phyloP scores from a whole-genome alignment of 768 basidiomycete species.

The Suillus lakei region DNA sequence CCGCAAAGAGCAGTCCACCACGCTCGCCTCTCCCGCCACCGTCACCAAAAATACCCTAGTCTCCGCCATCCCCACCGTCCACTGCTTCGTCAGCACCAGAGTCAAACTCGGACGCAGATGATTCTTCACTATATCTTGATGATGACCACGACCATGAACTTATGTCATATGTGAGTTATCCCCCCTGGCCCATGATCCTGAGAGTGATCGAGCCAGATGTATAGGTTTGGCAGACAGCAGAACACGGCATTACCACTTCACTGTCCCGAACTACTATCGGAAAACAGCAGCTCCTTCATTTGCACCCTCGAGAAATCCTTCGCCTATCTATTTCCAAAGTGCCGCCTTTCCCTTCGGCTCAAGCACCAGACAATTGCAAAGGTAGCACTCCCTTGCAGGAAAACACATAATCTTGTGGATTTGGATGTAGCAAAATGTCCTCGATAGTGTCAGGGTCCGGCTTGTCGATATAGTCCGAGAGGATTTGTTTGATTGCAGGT shows the following conservation, averaged over 20 bases:
- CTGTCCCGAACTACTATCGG: too few relatives aligned
- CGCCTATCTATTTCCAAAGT: not conserved
- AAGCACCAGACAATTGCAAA: not conserved
- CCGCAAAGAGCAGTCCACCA: not conserved
- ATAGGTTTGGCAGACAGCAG: too few relatives aligned
- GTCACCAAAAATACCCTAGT: slow-evolving; percentile 8
- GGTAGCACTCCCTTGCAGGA: not conserved
- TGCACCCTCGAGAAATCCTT: too few relatives aligned
- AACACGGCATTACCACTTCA: not conserved
- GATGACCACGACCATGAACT: slow-evolving; percentile 14
- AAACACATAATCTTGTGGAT: not conserved
- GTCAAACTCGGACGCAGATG: not conserved
- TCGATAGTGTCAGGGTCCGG: not conserved
- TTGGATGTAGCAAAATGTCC: too few relatives aligned
- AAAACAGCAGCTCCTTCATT: too few relatives aligned
- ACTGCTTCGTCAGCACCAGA: slow-evolving; percentile 1
- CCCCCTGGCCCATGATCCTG: too few relatives aligned
- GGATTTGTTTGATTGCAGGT: not conserved
- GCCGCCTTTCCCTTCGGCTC: not conserved
- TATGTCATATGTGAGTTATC: too few relatives aligned
- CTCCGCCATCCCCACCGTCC: slow-evolving; percentile 15
- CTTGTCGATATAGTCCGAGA: not conserved
- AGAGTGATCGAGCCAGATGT: too few relatives aligned
- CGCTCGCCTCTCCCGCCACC: slow-evolving; percentile 11
- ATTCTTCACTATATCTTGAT: not conserved